These are phyloP conservation scores for Hyaloperonospora arabidopsidis DNA, from an alignment of 352 stramenopile genomes.

Conservation along the genomic window DNA sequence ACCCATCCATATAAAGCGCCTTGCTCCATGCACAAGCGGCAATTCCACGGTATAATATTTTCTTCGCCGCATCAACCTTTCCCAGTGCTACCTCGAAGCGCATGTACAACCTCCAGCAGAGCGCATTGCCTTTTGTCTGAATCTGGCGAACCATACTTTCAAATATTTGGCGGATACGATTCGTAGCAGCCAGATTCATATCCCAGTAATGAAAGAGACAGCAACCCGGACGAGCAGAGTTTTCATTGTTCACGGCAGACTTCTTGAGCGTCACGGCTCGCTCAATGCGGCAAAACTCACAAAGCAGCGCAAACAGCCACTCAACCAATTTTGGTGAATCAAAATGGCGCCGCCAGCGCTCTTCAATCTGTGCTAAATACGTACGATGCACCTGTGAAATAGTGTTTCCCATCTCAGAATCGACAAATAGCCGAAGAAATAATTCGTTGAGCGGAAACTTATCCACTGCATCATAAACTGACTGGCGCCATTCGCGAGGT, in stretches of 20 bases:
- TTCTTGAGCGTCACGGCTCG: constrained; percentile 20
- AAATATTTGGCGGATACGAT: constrained; percentile 53
- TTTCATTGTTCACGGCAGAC: constrained; percentile 3
- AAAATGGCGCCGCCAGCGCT: constrained; percentile 41
- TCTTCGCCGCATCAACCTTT: constrained; percentile 57
- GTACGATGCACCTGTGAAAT: constrained; percentile 64
- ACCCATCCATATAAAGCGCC: constrained; percentile 55
- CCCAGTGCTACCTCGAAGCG: constrained; percentile 69
- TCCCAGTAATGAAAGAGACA: constrained; percentile 67
- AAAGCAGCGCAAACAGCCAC: constrained; percentile 69
- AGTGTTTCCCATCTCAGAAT: constrained; percentile 60
- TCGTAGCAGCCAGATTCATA: constrained; percentile 42
- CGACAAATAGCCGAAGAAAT: constrained; percentile 63
- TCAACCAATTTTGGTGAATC: constrained; percentile 59
- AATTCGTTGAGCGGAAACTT: constrained; percentile 38
- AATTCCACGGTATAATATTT: constrained; percentile 68
- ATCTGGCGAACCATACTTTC: constrained; percentile 51
- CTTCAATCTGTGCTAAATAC: constrained; percentile 43
- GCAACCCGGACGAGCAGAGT: constrained; percentile 21
- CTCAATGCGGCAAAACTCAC: constrained; percentile 53
- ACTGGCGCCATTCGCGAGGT: constrained; percentile 46
- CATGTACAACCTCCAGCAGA: constrained; percentile 69
- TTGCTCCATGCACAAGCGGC: constrained; percentile 76
- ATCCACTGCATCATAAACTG: constrained; percentile 32
- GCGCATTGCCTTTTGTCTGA: constrained; percentile 42